Conservation (phyloP, 2,329 filamentous ascomycete species). For the Clarireedia sp. region DNA sequence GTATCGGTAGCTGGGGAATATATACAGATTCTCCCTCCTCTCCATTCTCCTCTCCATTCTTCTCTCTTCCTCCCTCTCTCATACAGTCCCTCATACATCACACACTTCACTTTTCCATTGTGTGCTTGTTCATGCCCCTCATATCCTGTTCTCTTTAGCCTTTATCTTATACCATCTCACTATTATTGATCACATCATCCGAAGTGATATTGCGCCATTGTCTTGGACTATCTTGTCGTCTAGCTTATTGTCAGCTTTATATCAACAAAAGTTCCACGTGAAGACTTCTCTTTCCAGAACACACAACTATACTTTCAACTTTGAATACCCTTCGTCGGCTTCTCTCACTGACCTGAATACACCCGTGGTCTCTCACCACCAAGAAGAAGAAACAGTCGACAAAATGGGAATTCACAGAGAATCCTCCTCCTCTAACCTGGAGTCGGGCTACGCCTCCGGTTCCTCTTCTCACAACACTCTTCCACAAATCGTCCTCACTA, state of each 20-base stretch:
- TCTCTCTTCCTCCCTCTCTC: not conserved
- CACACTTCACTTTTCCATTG: not conserved
- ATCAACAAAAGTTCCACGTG: not conserved
- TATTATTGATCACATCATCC: slow-evolving; percentile 3
- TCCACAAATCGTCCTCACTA: slow-evolving; percentile 77
- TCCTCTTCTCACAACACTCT: slow-evolving; percentile 54
- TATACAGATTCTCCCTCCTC: not conserved
- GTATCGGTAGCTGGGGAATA: not conserved
- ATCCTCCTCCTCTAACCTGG: slow-evolving; percentile 38
- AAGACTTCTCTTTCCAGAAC: not conserved
- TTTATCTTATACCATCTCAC: not conserved
- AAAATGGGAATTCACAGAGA: slow-evolving; percentile 24
- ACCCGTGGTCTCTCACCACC: not conserved
- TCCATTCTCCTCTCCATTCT: not conserved
- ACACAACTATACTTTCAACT: not conserved
- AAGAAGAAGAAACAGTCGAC: not conserved
- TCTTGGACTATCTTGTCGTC: not conserved
- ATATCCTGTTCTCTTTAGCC: not conserved
- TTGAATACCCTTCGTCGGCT: too few species aligned
- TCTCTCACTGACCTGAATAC: not conserved
- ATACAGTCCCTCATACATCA: not conserved
- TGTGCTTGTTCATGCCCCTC: not conserved
- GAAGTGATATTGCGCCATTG: slow-evolving; percentile 4
- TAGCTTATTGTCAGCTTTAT: not conserved
- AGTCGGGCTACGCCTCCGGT: slow-evolving; percentile 75